Conservation (phyloP, 495 filamentous ascomycete species). For the Letharia lupina region DNA sequence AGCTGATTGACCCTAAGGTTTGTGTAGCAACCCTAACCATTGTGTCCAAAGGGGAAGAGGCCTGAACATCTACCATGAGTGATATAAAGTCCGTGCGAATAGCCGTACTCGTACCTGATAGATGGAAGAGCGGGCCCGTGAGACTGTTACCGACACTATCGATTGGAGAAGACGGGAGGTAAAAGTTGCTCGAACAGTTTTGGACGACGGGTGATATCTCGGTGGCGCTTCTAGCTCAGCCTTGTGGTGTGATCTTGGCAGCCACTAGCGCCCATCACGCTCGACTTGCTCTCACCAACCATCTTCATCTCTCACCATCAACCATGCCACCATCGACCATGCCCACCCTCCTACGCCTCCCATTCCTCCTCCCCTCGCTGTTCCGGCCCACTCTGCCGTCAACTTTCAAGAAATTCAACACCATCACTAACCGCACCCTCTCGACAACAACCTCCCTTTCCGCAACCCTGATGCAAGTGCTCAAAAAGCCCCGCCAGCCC, state of each 20-base stretch:
- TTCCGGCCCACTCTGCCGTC: slow-evolving; percentile 28
- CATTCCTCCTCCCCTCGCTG: slow-evolving; percentile 29
- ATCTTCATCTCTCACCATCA: slow-evolving; percentile 2
- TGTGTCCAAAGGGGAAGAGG: not conserved
- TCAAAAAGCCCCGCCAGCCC: slow-evolving; percentile 62
- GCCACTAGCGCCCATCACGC: not conserved
- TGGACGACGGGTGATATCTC: not conserved
- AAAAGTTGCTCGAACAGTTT: too few species aligned
- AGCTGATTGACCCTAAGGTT: not conserved
- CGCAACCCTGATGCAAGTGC: slow-evolving; percentile 48
- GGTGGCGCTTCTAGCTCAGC: not conserved
- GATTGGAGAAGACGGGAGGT: not conserved
- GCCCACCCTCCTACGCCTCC: not conserved
- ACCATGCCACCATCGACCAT: slow-evolving; percentile 1
- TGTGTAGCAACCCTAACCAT: not conserved
- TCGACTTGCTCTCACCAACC: not conserved
- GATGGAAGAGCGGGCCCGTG: not conserved
- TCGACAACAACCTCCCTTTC: slow-evolving; percentile 35
- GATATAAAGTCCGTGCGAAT: not conserved
- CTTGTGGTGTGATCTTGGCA: not conserved
- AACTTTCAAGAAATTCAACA: slow-evolving; percentile 28
- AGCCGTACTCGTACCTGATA: not conserved
- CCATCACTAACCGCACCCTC: slow-evolving; percentile 34
- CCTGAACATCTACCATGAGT: not conserved
- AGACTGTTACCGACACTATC: not conserved